Percentiles rank a stretch among this genome's conserved stretches.
Conservation (phyloP, 306 rosid species). For the Potentilla sterilis region DNA sequence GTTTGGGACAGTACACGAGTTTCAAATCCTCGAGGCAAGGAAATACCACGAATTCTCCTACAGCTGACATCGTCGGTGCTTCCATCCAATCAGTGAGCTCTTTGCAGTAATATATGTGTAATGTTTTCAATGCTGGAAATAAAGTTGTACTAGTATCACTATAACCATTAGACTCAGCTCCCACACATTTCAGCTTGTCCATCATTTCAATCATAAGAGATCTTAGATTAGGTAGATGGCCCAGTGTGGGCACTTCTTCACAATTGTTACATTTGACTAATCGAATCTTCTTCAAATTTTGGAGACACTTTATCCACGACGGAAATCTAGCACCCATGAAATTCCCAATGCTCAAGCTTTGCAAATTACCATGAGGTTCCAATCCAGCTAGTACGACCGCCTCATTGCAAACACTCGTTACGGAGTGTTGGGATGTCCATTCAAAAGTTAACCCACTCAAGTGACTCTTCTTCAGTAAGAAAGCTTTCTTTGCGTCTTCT, state of each 20-base stretch:
- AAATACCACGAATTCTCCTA: not conserved
- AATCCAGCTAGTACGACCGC: not conserved
- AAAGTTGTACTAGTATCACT: not conserved
- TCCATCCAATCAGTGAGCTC: not conserved
- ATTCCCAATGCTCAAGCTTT: not conserved
- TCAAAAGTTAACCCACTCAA: no score
- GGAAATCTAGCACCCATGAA: not conserved
- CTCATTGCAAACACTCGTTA: not conserved
- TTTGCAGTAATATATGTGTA: accelerated
- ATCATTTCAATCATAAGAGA: no score
- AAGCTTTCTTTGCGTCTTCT: not conserved
- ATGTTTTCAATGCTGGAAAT: not conserved
- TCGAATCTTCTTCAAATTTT: no score
- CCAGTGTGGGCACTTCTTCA: no score
- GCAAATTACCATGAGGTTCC: not conserved
- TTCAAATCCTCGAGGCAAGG: not conserved
- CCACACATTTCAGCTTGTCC: not conserved
- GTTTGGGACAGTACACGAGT: no score
- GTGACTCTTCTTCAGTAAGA: not conserved
- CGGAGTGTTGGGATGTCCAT: no score
- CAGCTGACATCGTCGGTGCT: not conserved
- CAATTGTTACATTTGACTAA: no score
- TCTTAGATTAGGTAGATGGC: no score
- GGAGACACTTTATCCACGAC: not conserved
- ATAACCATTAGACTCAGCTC: not conserved